phyloP scores from a whole-genome alignment of 106 monocot species.

The Cymbidium sinense region DNA sequence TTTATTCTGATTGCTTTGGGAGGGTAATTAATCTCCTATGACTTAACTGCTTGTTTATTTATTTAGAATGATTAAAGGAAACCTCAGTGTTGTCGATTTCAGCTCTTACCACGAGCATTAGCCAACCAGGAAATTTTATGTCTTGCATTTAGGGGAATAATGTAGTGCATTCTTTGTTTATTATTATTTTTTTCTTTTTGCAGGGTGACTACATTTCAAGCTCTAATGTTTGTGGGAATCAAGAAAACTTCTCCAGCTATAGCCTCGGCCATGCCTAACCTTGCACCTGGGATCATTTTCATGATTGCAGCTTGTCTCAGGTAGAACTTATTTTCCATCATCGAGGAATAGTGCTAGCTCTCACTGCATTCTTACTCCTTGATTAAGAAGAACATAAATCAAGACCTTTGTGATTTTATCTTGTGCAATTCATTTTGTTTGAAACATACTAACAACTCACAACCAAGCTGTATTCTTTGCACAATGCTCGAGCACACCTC shows the following conservation, averaged over 20 bases:
- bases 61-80: neutral
- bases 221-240: constrained; percentile 18
- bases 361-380: neutral
- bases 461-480: too few species aligned
- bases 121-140: neutral
- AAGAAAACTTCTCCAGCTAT: constrained; percentile 59
- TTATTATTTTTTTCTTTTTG: constrained; percentile 2
- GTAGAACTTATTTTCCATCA: constrained; percentile 12
- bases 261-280: constrained; percentile 69
- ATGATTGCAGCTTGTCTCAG: constrained; percentile 47
- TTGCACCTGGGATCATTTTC: constrained; percentile 68
- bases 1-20: constrained; percentile 43
- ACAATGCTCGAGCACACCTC: too few species aligned
- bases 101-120: neutral
- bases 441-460: too few species aligned
- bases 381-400: neutral
- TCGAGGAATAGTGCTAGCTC: too few species aligned
- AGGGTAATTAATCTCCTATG: constrained; percentile 29
- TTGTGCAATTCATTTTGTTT: too few species aligned
- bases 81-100: too few species aligned
- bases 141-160: constrained; percentile 1
- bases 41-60: neutral
- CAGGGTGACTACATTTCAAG: constrained; percentile 45
- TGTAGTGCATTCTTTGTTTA: neutral
- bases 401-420: too few species aligned